Conservation (phyloP, 257 asterid species). For the Solanum ahanhuiri region DNA sequence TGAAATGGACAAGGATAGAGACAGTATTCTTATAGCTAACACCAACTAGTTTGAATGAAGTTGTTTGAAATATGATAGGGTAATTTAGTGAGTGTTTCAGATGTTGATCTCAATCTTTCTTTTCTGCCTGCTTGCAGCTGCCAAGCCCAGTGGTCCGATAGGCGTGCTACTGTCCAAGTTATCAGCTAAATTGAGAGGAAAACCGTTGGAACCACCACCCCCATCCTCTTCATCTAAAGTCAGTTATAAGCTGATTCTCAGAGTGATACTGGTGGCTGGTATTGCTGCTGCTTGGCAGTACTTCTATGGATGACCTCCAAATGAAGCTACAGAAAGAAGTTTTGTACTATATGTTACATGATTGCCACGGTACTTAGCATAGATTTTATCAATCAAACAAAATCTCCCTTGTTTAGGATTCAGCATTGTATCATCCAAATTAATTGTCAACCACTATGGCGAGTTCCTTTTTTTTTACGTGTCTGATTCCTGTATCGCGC, state of each 20-base stretch:
- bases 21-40: background rate
- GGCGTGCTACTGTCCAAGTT: constrained; percentile 38
- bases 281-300: constrained; percentile 74
- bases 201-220: constrained; percentile 39
- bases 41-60: background rate
- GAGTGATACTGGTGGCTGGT: constrained; percentile 49
- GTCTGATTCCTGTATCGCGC: background rate
- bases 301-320: constrained; percentile 33
- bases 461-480: background rate
- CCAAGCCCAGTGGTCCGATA: constrained; percentile 36
- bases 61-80: background rate
- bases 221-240: constrained; percentile 18
- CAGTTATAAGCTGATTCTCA: constrained; percentile 47
- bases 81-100: background rate
- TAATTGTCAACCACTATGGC: background rate
- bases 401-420: background rate
- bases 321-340: constrained; percentile 2
- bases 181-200: constrained; percentile 53
- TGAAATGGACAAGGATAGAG: background rate
- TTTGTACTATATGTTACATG: background rate
- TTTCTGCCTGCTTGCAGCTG: constrained; percentile 25
- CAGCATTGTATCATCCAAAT: background rate
- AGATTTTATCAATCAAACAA: background rate
- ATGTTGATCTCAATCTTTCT: background rate
- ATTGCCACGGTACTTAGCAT: background rate